These are phyloP conservation scores for Globisporangium irregulare DNA, from an alignment of 352 stramenopile species.

Conservation along the genomic window DNA sequence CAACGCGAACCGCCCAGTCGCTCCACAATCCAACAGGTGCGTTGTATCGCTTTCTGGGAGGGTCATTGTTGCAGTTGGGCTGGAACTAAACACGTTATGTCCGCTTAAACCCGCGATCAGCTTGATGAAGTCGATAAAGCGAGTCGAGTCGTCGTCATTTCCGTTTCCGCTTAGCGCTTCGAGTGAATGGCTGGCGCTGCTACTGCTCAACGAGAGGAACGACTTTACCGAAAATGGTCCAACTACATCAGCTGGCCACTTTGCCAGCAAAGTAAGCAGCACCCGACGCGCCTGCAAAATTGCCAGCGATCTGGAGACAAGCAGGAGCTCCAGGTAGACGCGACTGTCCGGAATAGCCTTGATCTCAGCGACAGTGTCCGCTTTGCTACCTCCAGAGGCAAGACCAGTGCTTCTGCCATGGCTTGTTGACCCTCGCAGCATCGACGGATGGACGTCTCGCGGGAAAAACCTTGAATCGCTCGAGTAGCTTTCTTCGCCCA, in stretches of 20 bases:
- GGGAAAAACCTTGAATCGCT: slow-evolving; percentile 77
- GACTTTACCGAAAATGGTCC: slow-evolving; percentile 52
- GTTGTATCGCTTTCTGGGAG: slow-evolving; percentile 39
- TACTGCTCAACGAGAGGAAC: slow-evolving; percentile 31
- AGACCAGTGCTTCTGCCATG: slow-evolving; percentile 49
- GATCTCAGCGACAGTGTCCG: slow-evolving; percentile 68
- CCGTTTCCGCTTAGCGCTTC: background rate
- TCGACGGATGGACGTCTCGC: slow-evolving; percentile 72
- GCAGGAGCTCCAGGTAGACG: slow-evolving; percentile 72
- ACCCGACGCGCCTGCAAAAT: slow-evolving; percentile 78
- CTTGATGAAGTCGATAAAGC: slow-evolving; percentile 85
- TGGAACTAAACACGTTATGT: slow-evolving; percentile 31
- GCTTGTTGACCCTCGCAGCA: slow-evolving; percentile 48
- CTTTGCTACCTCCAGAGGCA: slow-evolving; percentile 44
- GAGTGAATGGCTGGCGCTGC: background rate
- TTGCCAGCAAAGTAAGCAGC: slow-evolving; percentile 70
- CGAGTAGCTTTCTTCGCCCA: slow-evolving; percentile 83
- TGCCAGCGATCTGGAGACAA: slow-evolving; percentile 72
- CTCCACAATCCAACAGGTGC: slow-evolving; percentile 56
- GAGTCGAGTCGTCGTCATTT: slow-evolving; percentile 35
- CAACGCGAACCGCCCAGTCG: slow-evolving; percentile 52
- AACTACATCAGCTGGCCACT: slow-evolving; percentile 62
- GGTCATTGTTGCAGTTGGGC: slow-evolving; percentile 23
- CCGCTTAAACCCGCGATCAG: slow-evolving; percentile 70
- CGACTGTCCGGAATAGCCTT: slow-evolving; percentile 78